Percentiles rank a stretch among this genome's conserved stretches.
phyloP scores from a whole-genome alignment of 805 yeast genomes.

The Yarrowia osloensis region DNA sequence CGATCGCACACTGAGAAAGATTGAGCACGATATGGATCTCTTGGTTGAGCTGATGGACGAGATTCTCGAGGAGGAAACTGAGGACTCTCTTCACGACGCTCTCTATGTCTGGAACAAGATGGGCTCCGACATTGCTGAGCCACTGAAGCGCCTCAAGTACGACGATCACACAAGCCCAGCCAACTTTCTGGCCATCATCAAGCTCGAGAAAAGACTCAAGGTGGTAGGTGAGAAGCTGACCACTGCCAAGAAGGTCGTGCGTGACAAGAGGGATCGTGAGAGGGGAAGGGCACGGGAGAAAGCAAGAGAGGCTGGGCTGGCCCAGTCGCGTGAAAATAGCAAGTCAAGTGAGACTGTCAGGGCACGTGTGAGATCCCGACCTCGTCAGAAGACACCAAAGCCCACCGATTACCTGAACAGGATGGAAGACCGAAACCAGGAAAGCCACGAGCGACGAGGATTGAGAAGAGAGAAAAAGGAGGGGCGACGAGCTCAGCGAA shows the following conservation, averaged over 20 bases:
- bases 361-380: not conserved
- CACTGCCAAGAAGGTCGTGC: not conserved
- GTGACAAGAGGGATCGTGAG: not conserved
- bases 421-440: not conserved
- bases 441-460: not conserved
- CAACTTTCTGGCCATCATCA: not conserved
- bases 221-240: not conserved
- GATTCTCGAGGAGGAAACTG: not conserved
- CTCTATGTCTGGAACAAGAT: not conserved
- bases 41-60: not conserved
- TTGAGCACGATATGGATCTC: not conserved
- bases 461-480: not conserved
- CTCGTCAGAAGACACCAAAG: not conserved
- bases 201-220: not conserved
- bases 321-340: not conserved
- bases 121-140: not conserved
- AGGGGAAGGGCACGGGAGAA: not conserved
- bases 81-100: not conserved
- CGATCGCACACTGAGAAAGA: not conserved
- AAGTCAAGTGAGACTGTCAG: not conserved
- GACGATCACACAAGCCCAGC: not conserved
- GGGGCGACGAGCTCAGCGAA: not conserved
- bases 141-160: not conserved
- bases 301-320: not conserved
- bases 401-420: not conserved